Evolutionary conservation across 2,329 filamentous ascomycete genomes (phyloP).

Genomic region (Fusarium nematophilum): DNA sequence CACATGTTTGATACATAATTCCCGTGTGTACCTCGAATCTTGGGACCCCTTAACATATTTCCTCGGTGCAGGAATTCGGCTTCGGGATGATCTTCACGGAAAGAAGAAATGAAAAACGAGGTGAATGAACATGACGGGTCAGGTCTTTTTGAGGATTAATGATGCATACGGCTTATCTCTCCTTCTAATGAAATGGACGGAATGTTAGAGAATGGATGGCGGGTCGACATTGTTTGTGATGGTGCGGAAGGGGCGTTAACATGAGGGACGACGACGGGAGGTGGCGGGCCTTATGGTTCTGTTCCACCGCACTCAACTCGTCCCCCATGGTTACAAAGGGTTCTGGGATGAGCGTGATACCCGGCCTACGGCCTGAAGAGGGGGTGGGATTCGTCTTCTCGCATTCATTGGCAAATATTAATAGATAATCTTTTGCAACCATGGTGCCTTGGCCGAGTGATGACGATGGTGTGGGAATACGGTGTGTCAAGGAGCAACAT

Average conservation of each 20-base stretch:
- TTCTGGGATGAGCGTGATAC: slow-evolving; percentile 40
- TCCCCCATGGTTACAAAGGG: slow-evolving; percentile 30
- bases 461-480: not conserved
- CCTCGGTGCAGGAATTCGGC: slow-evolving; percentile 35
- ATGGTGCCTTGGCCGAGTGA: not conserved
- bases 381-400: slow-evolving; percentile 44
- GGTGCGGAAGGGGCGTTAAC: slow-evolving; percentile 21
- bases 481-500: not conserved
- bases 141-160: slow-evolving; percentile 48
- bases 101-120: slow-evolving; percentile 42
- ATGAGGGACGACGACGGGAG: slow-evolving; percentile 23
- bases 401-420: slow-evolving; percentile 46
- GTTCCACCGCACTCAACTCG: slow-evolving; percentile 4
- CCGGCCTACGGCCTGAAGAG: slow-evolving; percentile 38
- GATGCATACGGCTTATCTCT: slow-evolving; percentile 50
- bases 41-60: slow-evolving; percentile 43
- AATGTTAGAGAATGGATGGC: slow-evolving; percentile 42
- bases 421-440: slow-evolving; percentile 45
- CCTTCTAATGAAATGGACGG: slow-evolving; percentile 50
- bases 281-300: slow-evolving; percentile 20
- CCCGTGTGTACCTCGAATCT: slow-evolving; percentile 49
- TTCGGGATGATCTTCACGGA: slow-evolving; percentile 43
- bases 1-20: slow-evolving; percentile 58
- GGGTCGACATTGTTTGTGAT: slow-evolving; percentile 33
- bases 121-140: slow-evolving; percentile 46